Percentiles rank a stretch among this genome's conserved stretches.
Evolutionary conservation across 2,329 filamentous ascomycete species (phyloP).

Genomic region (Calonectria pauciramosa): DNA sequence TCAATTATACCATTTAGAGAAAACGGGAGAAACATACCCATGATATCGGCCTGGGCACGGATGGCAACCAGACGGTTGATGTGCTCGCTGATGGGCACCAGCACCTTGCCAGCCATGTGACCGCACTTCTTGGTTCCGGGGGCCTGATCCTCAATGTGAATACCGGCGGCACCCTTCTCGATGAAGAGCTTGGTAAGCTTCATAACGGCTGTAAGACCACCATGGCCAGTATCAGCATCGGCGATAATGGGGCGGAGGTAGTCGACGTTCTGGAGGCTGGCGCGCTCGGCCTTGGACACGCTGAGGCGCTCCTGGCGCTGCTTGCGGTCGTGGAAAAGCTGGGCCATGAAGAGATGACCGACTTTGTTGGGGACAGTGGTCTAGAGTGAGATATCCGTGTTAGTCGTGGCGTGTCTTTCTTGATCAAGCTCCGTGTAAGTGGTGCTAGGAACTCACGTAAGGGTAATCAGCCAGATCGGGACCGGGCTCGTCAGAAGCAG

Average conservation of each 20-base stretch:
- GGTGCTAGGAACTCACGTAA: slow-evolving; percentile 70
- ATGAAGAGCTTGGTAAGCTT: slow-evolving; percentile 98
- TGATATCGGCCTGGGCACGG: slow-evolving; percentile 97
- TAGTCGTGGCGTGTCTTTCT: slow-evolving; percentile 10
- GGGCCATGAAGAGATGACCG: slow-evolving; percentile 95
- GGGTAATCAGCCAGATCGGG: slow-evolving; percentile 99
- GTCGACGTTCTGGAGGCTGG: slow-evolving; percentile 84
- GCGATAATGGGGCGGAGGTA: slow-evolving; percentile 97
- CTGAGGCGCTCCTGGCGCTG: slow-evolving; percentile 94
- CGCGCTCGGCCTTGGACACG: slow-evolving; percentile 79
- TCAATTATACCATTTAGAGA: not conserved
- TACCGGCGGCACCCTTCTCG: slow-evolving; percentile 95
- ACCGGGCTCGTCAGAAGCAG: slow-evolving; percentile 93
- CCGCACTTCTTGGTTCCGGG: slow-evolving; percentile 99
- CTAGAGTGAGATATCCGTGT: slow-evolving; percentile 65
- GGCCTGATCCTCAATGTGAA: slow-evolving; percentile 98
- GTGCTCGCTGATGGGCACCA: slow-evolving; percentile 97
- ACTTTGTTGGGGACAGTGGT: slow-evolving; percentile 99
- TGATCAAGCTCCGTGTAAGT: not conserved
- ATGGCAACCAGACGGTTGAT: slow-evolving; percentile 98
- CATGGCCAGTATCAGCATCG: slow-evolving; percentile 97
- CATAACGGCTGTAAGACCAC: slow-evolving; percentile 98
- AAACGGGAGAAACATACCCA: slow-evolving; percentile 72
- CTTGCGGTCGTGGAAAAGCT: slow-evolving; percentile 99
- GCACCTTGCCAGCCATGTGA: slow-evolving; percentile 98